These are phyloP conservation scores for Plasmodium vivax DNA, from an alignment of 169 alveolate species.

Conservation along the genomic window DNA sequence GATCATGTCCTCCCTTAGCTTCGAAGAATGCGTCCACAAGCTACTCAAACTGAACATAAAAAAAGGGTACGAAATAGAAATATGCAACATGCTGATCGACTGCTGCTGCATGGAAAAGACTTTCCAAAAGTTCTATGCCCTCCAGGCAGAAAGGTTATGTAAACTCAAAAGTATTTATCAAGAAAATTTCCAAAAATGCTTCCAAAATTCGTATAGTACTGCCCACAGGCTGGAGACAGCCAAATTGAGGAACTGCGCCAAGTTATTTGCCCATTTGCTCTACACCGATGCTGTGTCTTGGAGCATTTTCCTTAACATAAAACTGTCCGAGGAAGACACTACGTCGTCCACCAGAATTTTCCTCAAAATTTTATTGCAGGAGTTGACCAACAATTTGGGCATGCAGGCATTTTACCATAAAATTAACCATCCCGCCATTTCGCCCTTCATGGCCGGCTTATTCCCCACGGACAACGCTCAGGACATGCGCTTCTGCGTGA, in stretches of 20 bases:
- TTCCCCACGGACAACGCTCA: slow-evolving; percentile 95
- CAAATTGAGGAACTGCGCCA: slow-evolving; percentile 96
- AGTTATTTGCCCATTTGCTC: slow-evolving; percentile 97
- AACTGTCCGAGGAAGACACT: slow-evolving; percentile 96
- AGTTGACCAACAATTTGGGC: slow-evolving; percentile 93
- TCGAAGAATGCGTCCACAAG: slow-evolving; percentile 99
- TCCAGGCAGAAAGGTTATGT: slow-evolving; percentile 96
- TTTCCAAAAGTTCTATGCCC: slow-evolving; percentile 95
- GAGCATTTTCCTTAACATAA: slow-evolving; percentile 90
- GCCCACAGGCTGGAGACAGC: slow-evolving; percentile 97
- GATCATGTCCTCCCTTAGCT: slow-evolving; percentile 97
- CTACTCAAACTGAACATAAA: slow-evolving; percentile 94
- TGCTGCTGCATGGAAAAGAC: slow-evolving; percentile 99
- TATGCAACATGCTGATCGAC: slow-evolving; percentile 97
- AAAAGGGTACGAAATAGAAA: slow-evolving; percentile 94
- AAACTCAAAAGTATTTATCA: slow-evolving; percentile 92
- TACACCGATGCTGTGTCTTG: slow-evolving; percentile 89
- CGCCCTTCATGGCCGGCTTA: slow-evolving; percentile 91
- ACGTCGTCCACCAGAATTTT: slow-evolving; percentile 97
- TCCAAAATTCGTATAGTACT: slow-evolving; percentile 85
- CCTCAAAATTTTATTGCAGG: slow-evolving; percentile 95
- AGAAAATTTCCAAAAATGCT: slow-evolving; percentile 92
- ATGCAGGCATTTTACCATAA: slow-evolving; percentile 79
- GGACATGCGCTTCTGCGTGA: slow-evolving; percentile 96
- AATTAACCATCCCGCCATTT: slow-evolving; percentile 89